phyloP scores from a whole-genome alignment of 371 early-diverging fungal genomes.

The Pancytospora philotis region DNA sequence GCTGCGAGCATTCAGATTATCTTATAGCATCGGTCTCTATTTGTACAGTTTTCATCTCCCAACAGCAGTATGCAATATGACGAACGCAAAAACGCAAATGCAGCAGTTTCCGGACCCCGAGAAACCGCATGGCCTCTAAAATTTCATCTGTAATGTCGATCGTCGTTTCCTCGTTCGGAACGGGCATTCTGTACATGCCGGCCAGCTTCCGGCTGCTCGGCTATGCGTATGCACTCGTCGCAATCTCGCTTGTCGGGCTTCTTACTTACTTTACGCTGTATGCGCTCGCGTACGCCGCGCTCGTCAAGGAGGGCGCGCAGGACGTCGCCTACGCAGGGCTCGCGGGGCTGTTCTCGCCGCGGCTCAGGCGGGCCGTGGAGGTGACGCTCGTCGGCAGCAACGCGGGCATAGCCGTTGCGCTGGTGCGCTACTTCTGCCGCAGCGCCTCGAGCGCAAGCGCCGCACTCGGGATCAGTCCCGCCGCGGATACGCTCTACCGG shows the following conservation, averaged over 20 bases:
- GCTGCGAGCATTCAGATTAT: too few relatives aligned
- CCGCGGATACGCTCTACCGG: background rate
- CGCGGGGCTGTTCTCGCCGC: constrained; percentile 4
- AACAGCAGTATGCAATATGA: too few relatives aligned
- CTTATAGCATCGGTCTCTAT: too few relatives aligned
- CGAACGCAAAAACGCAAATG: too few relatives aligned
- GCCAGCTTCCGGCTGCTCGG: constrained; percentile 48
- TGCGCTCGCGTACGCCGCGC: constrained; percentile 39
- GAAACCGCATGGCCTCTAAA: too few relatives aligned
- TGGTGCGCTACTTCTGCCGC: too few relatives aligned
- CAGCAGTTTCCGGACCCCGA: too few relatives aligned
- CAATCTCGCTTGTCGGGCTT: constrained; percentile 31
- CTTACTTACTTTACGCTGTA: constrained; percentile 51
- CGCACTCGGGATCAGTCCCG: too few relatives aligned
- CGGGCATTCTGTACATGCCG: constrained; percentile 54
- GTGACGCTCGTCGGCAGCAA: constrained; percentile 14
- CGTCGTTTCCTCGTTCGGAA: constrained; percentile 55
- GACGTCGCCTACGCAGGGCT: constrained; percentile 10
- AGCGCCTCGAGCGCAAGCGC: too few relatives aligned
- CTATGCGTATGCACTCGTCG: constrained; percentile 33
- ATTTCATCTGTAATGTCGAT: too few relatives aligned
- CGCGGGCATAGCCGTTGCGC: constrained; percentile 10
- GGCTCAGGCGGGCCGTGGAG: constrained; percentile 7
- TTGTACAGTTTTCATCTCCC: too few relatives aligned
- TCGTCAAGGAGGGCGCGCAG: constrained; percentile 10